Percentiles rank a stretch among this genome's conserved stretches.
Conservation (phyloP, 2,329 filamentous ascomycete genomes). For the Uncinocarpus reesii region DNA sequence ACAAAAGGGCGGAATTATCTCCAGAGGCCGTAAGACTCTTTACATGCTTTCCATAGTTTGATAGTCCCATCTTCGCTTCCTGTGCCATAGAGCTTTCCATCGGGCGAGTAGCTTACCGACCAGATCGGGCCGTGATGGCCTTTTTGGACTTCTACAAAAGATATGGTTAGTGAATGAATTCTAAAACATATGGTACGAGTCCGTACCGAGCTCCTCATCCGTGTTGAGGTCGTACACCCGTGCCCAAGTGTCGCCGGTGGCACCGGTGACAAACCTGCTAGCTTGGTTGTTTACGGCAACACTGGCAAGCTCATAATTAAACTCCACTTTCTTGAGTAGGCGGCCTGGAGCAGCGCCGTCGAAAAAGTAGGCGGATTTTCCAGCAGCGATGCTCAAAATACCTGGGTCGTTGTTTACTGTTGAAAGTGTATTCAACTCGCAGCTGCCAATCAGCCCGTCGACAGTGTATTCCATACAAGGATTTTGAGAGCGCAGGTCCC, state of each 20-base stretch:
- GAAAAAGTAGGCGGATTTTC: constrained; percentile 89
- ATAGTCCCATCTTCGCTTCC: constrained; percentile 96
- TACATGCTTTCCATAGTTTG: constrained; percentile 70
- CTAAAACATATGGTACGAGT: no score
- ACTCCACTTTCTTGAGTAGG: constrained; percentile 66
- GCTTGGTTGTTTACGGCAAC: constrained; percentile 76
- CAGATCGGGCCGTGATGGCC: constrained; percentile 96
- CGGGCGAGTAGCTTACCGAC: constrained; percentile 88
- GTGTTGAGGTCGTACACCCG: constrained; percentile 83
- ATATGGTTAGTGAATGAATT: background rate
- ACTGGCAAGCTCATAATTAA: constrained; percentile 78
- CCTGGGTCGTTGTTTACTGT: constrained; percentile 53
- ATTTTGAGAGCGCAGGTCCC: constrained; percentile 68
- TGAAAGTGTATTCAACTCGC: constrained; percentile 69
- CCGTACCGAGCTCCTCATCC: constrained; percentile 62
- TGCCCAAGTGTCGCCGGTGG: constrained; percentile 92
- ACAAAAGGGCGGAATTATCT: constrained; percentile 30
- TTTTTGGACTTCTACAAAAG: constrained; percentile 67
- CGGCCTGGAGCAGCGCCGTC: constrained; percentile 59
- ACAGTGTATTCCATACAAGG: constrained; percentile 68
- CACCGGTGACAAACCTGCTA: constrained; percentile 77
- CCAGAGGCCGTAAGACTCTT: constrained; percentile 57
- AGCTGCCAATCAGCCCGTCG: constrained; percentile 79
- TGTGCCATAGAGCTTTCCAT: constrained; percentile 91
- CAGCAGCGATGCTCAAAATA: constrained; percentile 82